Evolutionary conservation across 805 yeast species (phyloP).

Genomic region (Saccharomycopsis olivae): DNA sequence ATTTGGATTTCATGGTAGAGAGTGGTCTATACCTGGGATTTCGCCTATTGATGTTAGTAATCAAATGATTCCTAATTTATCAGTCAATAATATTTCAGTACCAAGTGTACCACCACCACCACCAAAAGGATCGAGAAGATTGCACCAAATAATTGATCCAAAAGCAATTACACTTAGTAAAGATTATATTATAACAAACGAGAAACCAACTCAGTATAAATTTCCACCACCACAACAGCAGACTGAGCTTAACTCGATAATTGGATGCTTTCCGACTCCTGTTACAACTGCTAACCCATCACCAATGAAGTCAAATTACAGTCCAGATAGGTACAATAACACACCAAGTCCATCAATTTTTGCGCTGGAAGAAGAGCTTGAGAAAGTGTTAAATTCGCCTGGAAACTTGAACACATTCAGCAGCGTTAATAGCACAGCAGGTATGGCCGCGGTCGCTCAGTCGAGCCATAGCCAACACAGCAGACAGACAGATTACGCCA

Average conservation of each 20-base stretch:
- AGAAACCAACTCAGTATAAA: slow-evolving; percentile 39
- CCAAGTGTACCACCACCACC: slow-evolving; percentile 11
- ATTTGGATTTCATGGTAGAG: slow-evolving; percentile 63
- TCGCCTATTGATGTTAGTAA: slow-evolving; percentile 16
- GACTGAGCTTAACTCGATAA: not conserved
- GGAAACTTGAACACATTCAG: no score
- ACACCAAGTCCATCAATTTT: not conserved
- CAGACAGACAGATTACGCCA: not conserved
- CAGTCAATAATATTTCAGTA: not conserved
- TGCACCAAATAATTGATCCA: slow-evolving; percentile 18
- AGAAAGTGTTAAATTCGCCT: no score
- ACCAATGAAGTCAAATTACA: slow-evolving; percentile 10
- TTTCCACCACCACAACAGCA: slow-evolving; percentile 35
- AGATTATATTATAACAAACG: slow-evolving; percentile 41
- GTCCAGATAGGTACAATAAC: no score
- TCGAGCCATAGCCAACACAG: not conserved
- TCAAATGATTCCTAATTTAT: no score
- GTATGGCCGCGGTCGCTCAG: not conserved
- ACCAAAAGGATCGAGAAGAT: slow-evolving; percentile 4
- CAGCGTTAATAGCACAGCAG: slow-evolving; percentile 4
- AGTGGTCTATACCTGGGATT: slow-evolving; percentile 48
- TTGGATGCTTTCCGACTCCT: slow-evolving; percentile 11
- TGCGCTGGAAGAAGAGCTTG: no score
- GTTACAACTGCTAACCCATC: slow-evolving; percentile 10
- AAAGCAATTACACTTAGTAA: slow-evolving; percentile 17